Evolutionary conservation across 768 basidiomycete species (phyloP).

Genomic region (Arthromyces matolae): DNA sequence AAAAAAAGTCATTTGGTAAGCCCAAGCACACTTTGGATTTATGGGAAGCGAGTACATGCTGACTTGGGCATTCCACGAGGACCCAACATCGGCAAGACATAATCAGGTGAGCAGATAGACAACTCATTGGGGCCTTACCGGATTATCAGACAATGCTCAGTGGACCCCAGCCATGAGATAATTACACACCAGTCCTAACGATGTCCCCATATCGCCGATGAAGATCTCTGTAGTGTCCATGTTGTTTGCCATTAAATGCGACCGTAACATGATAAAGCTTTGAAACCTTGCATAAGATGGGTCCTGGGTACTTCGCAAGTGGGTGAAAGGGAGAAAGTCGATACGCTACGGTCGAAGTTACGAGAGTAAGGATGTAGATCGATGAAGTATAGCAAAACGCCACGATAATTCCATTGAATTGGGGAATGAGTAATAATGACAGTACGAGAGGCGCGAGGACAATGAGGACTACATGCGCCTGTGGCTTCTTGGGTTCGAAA

Average conservation of each 20-base stretch:
- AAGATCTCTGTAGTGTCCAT: constrained; percentile 38
- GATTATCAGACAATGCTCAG: background rate
- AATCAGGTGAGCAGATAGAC: constrained; percentile 32
- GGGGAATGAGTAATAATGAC: background rate
- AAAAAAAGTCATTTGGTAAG: background rate
- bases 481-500: constrained; percentile 6
- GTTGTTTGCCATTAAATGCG: constrained; percentile 34
- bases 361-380: constrained; percentile 1
- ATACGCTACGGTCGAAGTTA: constrained; percentile 22
- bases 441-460: constrained; percentile 5
- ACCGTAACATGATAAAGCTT: constrained; percentile 33
- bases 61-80: constrained; percentile 39
- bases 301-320: constrained; percentile 45
- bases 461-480: constrained; percentile 7
- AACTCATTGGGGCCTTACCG: constrained; percentile 44
- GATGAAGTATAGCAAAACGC: constrained; percentile 4
- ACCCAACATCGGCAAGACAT: constrained; percentile 32
- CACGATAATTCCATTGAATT: background rate
- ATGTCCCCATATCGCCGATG: constrained; percentile 52
- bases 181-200: constrained; percentile 46
- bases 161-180: no score
- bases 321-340: constrained; percentile 47
- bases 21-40: no score
- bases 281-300: constrained; percentile 34
- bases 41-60: constrained; percentile 3